Conservation (phyloP, 345 rosid genomes). For the Rhizophora mangle region DNA sequence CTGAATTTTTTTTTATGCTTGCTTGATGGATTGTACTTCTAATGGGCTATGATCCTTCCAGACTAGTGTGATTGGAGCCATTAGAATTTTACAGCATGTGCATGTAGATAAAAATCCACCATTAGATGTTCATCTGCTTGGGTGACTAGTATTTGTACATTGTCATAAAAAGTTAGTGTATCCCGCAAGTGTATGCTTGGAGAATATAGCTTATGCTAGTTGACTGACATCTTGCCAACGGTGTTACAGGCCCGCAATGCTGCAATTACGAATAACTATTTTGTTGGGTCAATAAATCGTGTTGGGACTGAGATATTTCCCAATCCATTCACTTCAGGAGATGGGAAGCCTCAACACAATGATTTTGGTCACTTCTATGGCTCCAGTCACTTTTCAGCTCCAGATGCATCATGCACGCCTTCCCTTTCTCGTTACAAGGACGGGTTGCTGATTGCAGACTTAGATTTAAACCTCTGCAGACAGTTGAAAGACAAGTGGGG, state of each 20-base stretch:
- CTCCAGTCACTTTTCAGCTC: constrained; percentile 87
- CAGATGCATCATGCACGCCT: constrained; percentile 91
- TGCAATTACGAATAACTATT: constrained; percentile 91
- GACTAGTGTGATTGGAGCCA: neutral
- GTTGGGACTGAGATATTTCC: constrained; percentile 96
- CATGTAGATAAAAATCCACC: neutral
- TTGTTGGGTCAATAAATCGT: constrained; percentile 92
- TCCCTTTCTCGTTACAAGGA: constrained; percentile 74
- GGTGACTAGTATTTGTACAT: too few relatives aligned
- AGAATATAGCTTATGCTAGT: neutral
- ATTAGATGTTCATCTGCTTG: neutral
- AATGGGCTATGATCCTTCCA: neutral
- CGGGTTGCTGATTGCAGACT: constrained; percentile 74
- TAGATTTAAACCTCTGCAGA: constrained; percentile 91
- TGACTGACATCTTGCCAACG: neutral
- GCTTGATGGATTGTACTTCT: constrained; percentile 3
- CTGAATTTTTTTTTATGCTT: neutral
- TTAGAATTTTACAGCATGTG: neutral
- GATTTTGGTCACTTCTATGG: constrained; percentile 96
- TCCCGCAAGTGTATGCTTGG: too few relatives aligned
- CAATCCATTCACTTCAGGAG: constrained; percentile 88
- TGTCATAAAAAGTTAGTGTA: too few relatives aligned
- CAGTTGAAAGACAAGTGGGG: constrained; percentile 97
- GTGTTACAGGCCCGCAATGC: constrained; percentile 81
- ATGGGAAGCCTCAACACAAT: constrained; percentile 74